A percentile compares a stretch with the other conserved stretches of the same genome.
Conservation (phyloP, 495 filamentous ascomycete species). For the Aspergillus biplanus region DNA sequence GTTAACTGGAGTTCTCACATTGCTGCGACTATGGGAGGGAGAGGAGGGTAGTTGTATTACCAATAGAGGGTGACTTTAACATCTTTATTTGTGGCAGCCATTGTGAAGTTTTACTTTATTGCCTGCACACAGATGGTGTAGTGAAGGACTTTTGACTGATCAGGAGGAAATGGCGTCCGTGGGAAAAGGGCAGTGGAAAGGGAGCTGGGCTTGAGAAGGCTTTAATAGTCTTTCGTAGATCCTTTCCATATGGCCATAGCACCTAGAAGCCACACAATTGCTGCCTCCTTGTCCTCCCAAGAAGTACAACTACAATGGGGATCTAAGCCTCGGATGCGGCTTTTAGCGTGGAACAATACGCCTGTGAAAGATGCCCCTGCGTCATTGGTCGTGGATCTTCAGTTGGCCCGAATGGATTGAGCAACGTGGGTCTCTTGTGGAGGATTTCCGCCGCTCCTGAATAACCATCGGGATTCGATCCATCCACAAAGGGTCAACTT, state of each 20-base stretch:
- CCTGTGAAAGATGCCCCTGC: background rate
- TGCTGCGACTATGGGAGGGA: background rate
- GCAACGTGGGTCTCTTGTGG: background rate
- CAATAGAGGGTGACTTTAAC: slow-evolving; percentile 79
- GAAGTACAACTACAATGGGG: no score
- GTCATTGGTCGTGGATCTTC: background rate
- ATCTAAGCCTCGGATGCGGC: background rate
- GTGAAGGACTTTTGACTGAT: no score
- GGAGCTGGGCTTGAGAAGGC: background rate
- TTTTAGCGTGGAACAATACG: background rate
- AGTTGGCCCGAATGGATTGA: no score
- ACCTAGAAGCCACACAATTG: no score
- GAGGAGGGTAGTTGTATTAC: slow-evolving; percentile 41
- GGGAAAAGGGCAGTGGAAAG: background rate
- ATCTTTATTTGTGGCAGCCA: slow-evolving; percentile 42
- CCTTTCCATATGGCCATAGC: background rate
- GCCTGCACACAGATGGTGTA: no score
- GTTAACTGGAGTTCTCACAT: background rate
- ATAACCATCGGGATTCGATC: background rate
- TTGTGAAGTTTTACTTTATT: slow-evolving; percentile 15
- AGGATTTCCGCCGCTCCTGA: slow-evolving; percentile 7
- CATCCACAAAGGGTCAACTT: background rate
- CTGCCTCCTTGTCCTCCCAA: no score
- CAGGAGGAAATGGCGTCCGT: background rate
- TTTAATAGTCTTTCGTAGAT: background rate